phyloP scores from a whole-genome alignment of 805 yeast species.

The Wickerhamiella hasegawae region DNA sequence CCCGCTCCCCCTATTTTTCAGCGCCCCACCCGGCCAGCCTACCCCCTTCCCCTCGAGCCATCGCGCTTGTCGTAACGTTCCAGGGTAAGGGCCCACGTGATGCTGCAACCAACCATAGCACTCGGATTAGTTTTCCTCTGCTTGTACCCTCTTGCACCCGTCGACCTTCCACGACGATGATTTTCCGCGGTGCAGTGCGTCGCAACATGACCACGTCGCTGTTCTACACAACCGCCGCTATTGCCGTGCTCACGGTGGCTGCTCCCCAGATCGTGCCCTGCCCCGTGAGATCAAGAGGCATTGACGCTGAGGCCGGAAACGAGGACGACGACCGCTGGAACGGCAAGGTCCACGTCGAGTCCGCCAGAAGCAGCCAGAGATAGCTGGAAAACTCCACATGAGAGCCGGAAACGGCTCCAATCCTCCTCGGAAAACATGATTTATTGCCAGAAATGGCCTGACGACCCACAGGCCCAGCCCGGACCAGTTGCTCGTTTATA shows the following conservation, averaged over 20 bases:
- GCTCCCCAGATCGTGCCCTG: slow-evolving; percentile 25
- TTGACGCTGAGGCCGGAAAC: slow-evolving; percentile 10
- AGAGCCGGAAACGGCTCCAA: not conserved
- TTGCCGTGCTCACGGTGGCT: slow-evolving; percentile 52
- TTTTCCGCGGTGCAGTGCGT: slow-evolving; percentile 13
- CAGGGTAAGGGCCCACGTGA: too few relatives aligned
- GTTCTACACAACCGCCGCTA: slow-evolving; percentile 59
- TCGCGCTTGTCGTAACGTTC: too few relatives aligned
- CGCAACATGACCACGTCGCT: slow-evolving; percentile 41
- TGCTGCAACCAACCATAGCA: too few relatives aligned
- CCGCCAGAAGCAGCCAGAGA: too few relatives aligned
- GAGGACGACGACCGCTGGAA: not conserved
- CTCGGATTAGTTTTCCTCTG: too few relatives aligned
- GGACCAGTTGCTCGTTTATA: too few relatives aligned
- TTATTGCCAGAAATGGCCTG: not conserved
- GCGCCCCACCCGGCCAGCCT: too few relatives aligned
- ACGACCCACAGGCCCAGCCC: not conserved
- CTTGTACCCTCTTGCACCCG: too few relatives aligned
- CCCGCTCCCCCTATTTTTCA: too few relatives aligned
- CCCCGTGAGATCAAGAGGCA: slow-evolving; percentile 18
- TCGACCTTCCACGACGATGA: too few relatives aligned
- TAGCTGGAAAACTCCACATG: not conserved
- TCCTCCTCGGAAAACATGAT: too few relatives aligned
- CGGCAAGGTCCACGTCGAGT: not conserved
- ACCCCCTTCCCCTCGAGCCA: too few relatives aligned